Evolutionary conservation across 805 yeast species (phyloP).

Genomic region (Metschnikowia sp.): DNA sequence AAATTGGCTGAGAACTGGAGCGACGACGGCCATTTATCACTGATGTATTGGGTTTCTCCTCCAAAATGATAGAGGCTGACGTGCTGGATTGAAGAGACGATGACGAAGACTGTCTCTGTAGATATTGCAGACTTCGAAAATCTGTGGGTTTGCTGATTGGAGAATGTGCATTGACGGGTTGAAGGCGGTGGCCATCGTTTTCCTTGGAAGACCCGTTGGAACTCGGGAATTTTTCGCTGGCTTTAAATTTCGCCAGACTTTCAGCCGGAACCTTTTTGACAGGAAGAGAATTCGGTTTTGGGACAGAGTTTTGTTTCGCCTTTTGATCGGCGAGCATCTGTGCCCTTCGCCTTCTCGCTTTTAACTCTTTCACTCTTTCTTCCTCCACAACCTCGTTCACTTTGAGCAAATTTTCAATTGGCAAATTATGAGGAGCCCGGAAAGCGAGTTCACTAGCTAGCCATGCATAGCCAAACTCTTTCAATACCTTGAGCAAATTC

Average conservation of each 20-base stretch:
- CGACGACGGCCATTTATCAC: slow-evolving; percentile 26
- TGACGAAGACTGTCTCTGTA: slow-evolving; percentile 7
- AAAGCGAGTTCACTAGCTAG: slow-evolving; percentile 39
- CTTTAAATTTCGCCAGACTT: neutral
- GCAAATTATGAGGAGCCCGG: slow-evolving; percentile 34
- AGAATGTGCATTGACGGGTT: neutral
- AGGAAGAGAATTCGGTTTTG: neutral
- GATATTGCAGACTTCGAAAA: slow-evolving; percentile 1
- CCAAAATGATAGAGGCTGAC: neutral
- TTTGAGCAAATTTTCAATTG: slow-evolving; percentile 21
- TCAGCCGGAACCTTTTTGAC: neutral
- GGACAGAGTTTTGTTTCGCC: neutral
- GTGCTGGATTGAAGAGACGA: slow-evolving; percentile 8
- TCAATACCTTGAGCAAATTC: slow-evolving; percentile 28
- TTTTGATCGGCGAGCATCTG: slow-evolving; percentile 3
- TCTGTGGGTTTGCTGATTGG: neutral
- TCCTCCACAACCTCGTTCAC: slow-evolving; percentile 14
- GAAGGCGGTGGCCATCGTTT: neutral
- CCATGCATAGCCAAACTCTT: slow-evolving; percentile 42
- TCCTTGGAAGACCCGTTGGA: neutral
- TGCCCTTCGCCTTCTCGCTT: slow-evolving; percentile 4
- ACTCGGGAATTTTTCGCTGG: neutral
- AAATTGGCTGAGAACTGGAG: slow-evolving; percentile 36
- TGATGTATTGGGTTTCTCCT: slow-evolving; percentile 8
- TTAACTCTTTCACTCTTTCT: slow-evolving; percentile 6